These are phyloP conservation scores for Melampsora occidentalis DNA, from an alignment of 1,284 basidiomycete genomes.

Conservation along the genomic window DNA sequence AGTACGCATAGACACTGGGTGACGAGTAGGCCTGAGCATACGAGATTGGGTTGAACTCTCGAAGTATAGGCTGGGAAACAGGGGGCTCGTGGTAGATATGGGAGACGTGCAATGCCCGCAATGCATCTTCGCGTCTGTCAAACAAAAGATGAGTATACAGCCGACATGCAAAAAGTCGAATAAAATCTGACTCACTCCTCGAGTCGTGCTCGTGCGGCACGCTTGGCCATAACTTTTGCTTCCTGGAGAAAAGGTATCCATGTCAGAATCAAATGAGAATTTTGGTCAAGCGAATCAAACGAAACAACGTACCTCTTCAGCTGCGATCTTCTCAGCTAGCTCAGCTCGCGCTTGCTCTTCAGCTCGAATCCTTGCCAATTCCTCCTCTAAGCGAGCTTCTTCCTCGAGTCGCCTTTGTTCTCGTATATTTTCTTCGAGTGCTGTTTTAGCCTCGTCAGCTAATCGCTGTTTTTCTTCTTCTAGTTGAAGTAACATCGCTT, in stretches of 20 bases:
- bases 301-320: neutral
- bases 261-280: neutral
- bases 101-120: neutral
- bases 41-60: constrained; percentile 16
- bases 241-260: neutral
- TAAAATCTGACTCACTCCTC: neutral
- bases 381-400: constrained; percentile 13
- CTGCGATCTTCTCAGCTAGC: constrained; percentile 6
- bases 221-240: neutral
- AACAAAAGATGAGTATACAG: neutral
- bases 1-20: constrained; percentile 16
- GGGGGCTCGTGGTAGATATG: neutral
- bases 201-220: neutral
- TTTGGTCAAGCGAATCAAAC: neutral
- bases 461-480: neutral
- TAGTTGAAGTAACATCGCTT: neutral
- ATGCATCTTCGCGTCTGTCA: constrained; percentile 9
- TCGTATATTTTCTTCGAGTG: constrained; percentile 8
- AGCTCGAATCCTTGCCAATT: constrained; percentile 1
- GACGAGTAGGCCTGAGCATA: constrained; percentile 31
- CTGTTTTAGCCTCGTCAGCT: constrained; percentile 8
- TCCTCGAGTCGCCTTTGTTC: constrained; percentile 15
- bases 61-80: neutral
- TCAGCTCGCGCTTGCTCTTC: constrained; percentile 4
- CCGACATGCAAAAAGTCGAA: neutral